phyloP scores from a whole-genome alignment of 139 green algal species.

The Chlamydomonas incerta region DNA sequence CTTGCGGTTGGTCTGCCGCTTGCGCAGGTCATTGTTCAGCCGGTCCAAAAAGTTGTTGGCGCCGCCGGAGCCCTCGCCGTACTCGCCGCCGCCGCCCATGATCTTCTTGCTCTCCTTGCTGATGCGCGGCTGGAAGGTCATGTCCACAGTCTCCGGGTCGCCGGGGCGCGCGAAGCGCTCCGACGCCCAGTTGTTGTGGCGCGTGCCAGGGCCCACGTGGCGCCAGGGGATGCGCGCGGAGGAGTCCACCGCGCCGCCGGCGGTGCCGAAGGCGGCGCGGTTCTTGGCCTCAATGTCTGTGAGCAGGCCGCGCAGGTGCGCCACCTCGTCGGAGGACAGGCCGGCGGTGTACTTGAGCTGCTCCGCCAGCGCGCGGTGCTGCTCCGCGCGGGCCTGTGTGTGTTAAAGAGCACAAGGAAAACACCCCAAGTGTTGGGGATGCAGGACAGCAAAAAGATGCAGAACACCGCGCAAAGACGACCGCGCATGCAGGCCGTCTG shows the following conservation, averaged over 20 bases:
- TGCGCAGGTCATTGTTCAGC: constrained; percentile 59
- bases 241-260: constrained; percentile 37
- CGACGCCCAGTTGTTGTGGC: constrained; percentile 31
- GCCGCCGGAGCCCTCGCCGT: neutral
- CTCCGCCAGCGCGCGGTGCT: constrained; percentile 48
- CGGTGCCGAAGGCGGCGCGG: neutral
- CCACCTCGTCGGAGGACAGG: constrained; percentile 62
- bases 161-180: constrained; percentile 30
- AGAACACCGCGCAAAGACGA: too few relatives aligned
- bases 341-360: constrained; percentile 57
- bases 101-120: constrained; percentile 33
- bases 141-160: constrained; percentile 29
- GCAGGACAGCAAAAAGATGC: too few relatives aligned
- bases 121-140: constrained; percentile 40
- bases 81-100: constrained; percentile 40
- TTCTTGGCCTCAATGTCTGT: constrained; percentile 56
- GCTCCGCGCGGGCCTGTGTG: constrained; percentile 40
- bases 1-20: constrained; percentile 38
- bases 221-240: constrained; percentile 60
- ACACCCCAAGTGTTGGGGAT: too few relatives aligned
- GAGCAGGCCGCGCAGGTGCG: constrained; percentile 64
- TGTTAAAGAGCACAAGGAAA: neutral
- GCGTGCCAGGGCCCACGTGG: constrained; percentile 48
- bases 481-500: too few relatives aligned
- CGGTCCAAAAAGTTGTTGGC: constrained; percentile 62